phyloP scores from a whole-genome alignment of 768 basidiomycete species.

The Phanerochaete sordida region DNA sequence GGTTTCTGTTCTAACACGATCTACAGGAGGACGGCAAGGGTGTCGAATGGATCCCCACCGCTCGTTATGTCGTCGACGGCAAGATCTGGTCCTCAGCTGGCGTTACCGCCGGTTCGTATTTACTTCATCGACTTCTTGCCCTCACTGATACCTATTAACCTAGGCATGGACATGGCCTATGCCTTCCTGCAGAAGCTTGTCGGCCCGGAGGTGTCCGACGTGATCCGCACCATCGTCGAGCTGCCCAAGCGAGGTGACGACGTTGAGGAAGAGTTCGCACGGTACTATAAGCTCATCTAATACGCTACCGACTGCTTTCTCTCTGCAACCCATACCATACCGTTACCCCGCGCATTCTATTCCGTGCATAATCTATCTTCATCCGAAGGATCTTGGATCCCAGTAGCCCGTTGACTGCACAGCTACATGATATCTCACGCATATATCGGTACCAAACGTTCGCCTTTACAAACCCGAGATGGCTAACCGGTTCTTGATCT shows the following conservation, averaged over 20 bases:
- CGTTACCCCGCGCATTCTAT: too few relatives aligned
- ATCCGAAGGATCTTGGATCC: too few relatives aligned
- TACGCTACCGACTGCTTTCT: too few relatives aligned
- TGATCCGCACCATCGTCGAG: constrained; percentile 17
- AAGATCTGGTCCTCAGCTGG: constrained; percentile 39
- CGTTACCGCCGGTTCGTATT: constrained; percentile 26
- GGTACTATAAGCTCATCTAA: constrained; percentile 16
- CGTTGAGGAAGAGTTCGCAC: constrained; percentile 26
- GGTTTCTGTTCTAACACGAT: background rate
- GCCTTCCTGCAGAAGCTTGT: constrained; percentile 32
- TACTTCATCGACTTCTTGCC: background rate
- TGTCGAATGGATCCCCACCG: constrained; percentile 34
- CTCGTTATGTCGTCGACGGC: constrained; percentile 37
- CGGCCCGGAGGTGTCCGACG: constrained; percentile 16
- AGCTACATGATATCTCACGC: too few relatives aligned
- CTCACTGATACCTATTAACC: background rate
- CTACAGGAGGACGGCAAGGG: constrained; percentile 14
- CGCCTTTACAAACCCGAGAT: too few relatives aligned
- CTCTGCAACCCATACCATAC: too few relatives aligned
- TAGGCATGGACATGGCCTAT: constrained; percentile 29
- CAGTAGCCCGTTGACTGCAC: too few relatives aligned
- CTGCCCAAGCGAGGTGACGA: constrained; percentile 6
- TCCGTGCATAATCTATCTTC: too few relatives aligned
- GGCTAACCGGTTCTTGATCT: too few relatives aligned
- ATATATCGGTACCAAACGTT: too few relatives aligned